phyloP scores from a whole-genome alignment of 805 yeast genomes.

The Yamadazyma olivae region DNA sequence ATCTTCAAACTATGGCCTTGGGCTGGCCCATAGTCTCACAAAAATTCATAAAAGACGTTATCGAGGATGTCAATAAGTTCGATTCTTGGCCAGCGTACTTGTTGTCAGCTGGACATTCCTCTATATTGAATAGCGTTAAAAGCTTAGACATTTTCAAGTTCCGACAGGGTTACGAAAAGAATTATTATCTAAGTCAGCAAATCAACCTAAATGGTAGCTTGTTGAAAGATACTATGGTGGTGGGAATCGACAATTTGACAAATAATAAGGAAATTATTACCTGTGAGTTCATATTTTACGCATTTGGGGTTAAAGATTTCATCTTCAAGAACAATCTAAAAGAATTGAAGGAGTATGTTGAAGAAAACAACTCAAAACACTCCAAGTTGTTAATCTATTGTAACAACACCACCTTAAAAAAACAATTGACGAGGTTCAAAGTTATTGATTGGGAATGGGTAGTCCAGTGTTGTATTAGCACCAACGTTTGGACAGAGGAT shows the following conservation, averaged over 20 bases:
- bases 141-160: conserved; percentile 50
- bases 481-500: conserved; percentile 33
- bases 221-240: conserved; percentile 33
- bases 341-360: conserved; percentile 8
- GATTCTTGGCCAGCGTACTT: conserved; percentile 51
- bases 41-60: conserved; percentile 51
- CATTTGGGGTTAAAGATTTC: conserved; percentile 40
- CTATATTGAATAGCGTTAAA: conserved; percentile 37
- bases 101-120: conserved; percentile 71
- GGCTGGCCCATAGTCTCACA: conserved; percentile 84
- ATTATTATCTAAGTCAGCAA: conserved; percentile 37
- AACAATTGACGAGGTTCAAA: conserved; percentile 2
- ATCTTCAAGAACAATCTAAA: conserved; percentile 1
- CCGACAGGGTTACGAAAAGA: conserved; percentile 31
- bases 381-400: conserved; percentile 28
- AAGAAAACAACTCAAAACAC: too few species aligned
- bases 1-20: conserved; percentile 69
- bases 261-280: conserved; percentile 28
- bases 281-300: conserved; percentile 42
- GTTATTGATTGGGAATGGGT: conserved; percentile 64
- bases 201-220: conserved; percentile 34
- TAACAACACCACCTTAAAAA: too few species aligned
- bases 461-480: conserved; percentile 55
- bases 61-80: conserved; percentile 19
- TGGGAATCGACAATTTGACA: conserved; percentile 27